Base-by-base conservation (phyloP, 805 yeast genomes). In the Candida maris region DNA sequence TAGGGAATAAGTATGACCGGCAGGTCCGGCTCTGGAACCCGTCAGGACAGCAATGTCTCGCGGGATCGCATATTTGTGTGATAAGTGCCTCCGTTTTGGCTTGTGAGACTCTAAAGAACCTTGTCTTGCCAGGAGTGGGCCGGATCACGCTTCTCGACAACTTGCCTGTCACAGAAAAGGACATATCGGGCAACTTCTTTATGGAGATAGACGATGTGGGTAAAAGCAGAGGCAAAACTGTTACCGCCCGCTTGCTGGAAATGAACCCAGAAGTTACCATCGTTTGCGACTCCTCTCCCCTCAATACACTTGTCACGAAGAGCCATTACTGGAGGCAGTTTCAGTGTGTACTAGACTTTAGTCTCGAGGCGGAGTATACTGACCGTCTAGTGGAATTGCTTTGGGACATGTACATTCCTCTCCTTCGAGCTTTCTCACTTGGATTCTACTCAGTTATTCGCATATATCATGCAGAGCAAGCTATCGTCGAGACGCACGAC, bases 1-100 rank as follows among this genome's bases (percentile, higher is more conserved):
- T 66, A 16, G 68, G 68, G 23, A 73, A 65, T 32, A 79, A 79
- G 42, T 88, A 85, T 54, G 96, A 89, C 58, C 71, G 98, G 25
- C 97, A 91, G 55, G 63, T 91, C 40, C 72, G 97, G 24, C 63
- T 91, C 12, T 91, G 97, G 97, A 88, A 85, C 1, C 51, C 71
- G 0, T 58, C 70, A 8, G 98, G 97, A 3, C 98, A 91, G 52
- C 40, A 57, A 4, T 64, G 67, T 5, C 65, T 91, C 13, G 75
- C 75, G 21, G 50, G 54, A 2, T 65, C 89, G 0, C 77, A 72
- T 37, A 68, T 88, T 3, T 73, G 87, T 37, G 57, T 87, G 3
- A 48, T 87, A 3, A 75, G 77, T 30, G 77, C 78, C 4, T 65
- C 76, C 1, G 51, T 79, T 0, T 65, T 79, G 0, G 77, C 81